Percentiles rank a stretch among this genome's conserved stretches.
Conservation (phyloP, 108 stramenopile genomes). For the Schizochytrium sp. region DNA sequence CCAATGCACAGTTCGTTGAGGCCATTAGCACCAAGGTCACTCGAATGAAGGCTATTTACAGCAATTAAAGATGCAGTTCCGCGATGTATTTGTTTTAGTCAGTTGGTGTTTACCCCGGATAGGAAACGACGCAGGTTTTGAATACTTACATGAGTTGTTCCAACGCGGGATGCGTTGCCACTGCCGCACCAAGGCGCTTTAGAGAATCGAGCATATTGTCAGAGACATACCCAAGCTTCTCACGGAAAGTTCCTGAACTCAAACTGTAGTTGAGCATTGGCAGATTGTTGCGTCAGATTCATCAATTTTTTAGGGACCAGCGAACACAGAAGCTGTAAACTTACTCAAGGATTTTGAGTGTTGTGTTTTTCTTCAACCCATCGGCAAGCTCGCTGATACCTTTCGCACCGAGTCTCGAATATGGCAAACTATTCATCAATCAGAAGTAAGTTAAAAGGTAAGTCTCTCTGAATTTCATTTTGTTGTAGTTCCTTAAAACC, state of each 20-base stretch:
- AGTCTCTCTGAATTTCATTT: too few species aligned
- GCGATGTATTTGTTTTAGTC: too few species aligned
- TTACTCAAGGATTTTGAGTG: neutral
- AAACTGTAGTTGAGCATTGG: neutral
- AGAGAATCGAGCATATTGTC: constrained; percentile 5
- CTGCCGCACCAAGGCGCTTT: neutral
- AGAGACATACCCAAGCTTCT: neutral
- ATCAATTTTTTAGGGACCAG: neutral
- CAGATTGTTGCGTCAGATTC: neutral
- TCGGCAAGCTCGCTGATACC: neutral
- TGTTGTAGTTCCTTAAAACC: too few species aligned
- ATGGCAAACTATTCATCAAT: neutral
- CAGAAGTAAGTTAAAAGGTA: neutral
- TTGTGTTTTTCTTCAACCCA: neutral
- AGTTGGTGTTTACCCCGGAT: too few species aligned
- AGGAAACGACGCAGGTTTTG: neutral
- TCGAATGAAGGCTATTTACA: too few species aligned
- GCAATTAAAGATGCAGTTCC: too few species aligned
- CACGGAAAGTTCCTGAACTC: constrained; percentile 10
- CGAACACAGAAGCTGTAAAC: neutral
- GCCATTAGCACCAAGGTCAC: too few species aligned
- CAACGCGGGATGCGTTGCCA: neutral
- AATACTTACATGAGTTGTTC: neutral
- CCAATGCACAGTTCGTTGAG: too few species aligned
- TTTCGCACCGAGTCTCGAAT: neutral